Conservation (phyloP, 805 yeast species). For the Millerozyma miso region DNA sequence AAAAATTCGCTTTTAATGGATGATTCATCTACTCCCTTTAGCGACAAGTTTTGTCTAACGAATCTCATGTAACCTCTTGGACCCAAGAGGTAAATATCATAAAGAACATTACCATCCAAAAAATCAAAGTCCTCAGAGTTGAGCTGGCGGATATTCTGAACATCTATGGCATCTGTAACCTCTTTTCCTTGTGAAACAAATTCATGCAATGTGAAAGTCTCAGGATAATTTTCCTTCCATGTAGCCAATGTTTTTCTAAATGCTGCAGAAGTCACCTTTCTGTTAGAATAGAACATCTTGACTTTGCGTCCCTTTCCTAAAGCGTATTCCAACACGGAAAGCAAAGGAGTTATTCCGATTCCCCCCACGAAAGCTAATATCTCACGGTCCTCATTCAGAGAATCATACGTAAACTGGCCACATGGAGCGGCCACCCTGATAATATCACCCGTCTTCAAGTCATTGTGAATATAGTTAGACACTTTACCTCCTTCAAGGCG, state of each 20-base stretch:
- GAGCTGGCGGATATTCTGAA: constrained; percentile 9
- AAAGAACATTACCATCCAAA: constrained; percentile 10
- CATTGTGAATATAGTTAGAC: constrained; percentile 47
- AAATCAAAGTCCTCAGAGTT: constrained; percentile 16
- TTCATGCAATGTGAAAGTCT: constrained; percentile 17
- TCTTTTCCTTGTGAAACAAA: constrained; percentile 12
- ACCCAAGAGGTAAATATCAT: constrained; percentile 30
- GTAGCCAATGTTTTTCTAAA: constrained; percentile 18
- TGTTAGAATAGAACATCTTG: constrained; percentile 32
- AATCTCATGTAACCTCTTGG: constrained; percentile 29
- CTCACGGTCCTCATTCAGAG: constrained; percentile 21
- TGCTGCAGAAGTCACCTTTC: constrained; percentile 15
- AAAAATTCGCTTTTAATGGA: constrained; percentile 25
- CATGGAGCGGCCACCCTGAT: constrained; percentile 55
- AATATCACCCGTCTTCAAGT: constrained; percentile 44
- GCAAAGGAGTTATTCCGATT: constrained; percentile 63
- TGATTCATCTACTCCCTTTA: constrained; percentile 10
- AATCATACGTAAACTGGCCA: constrained; percentile 45
- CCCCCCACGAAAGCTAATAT: constrained; percentile 54
- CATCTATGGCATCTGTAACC: not conserved
- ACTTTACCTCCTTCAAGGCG: constrained; percentile 44
- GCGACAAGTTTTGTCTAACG: constrained; percentile 18
- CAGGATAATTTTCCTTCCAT: constrained; percentile 11
- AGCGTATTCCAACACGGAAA: constrained; percentile 47
- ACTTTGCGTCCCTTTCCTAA: constrained; percentile 27